Evolutionary conservation across 495 filamentous ascomycete species (phyloP).

Genomic region (Podospora fimiseda): DNA sequence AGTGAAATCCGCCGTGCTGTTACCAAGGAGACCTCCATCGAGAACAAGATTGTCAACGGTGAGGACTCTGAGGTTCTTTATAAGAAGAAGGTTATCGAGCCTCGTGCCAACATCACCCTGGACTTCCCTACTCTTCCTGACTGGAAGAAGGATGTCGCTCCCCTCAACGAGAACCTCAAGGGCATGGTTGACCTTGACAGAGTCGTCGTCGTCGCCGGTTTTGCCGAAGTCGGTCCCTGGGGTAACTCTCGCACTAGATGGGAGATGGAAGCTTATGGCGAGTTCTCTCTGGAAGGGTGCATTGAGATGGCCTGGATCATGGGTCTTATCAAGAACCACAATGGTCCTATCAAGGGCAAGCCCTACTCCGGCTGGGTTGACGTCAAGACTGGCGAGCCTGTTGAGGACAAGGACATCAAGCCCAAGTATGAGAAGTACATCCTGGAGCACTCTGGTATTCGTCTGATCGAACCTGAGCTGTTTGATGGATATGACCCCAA

Average conservation of each 20-base stretch:
- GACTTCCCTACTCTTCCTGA: conserved; percentile 84
- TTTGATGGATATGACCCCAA: conserved; percentile 97
- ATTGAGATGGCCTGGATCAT: conserved; percentile 99
- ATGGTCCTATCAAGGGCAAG: conserved; percentile 95
- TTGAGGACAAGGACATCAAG: conserved; percentile 98
- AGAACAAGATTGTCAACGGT: conserved; percentile 96
- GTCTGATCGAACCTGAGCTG: conserved; percentile 93
- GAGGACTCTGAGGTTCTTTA: conserved; percentile 88
- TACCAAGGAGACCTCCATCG: conserved; percentile 89
- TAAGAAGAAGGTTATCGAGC: conserved; percentile 86
- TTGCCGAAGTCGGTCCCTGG: conserved; percentile 95
- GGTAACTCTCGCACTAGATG: conserved; percentile 95
- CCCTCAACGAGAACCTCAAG: conserved; percentile 77
- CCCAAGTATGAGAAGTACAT: conserved; percentile 93
- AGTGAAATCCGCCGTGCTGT: conserved; percentile 91
- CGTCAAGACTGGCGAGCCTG: conserved; percentile 83
- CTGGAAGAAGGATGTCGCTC: conserved; percentile 86
- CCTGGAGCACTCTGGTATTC: conserved; percentile 94
- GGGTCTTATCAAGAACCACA: conserved; percentile 98
- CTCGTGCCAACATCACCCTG: conserved; percentile 95
- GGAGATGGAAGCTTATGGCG: conserved; percentile 97
- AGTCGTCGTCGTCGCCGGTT: conserved; percentile 95
- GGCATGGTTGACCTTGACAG: conserved; percentile 98
- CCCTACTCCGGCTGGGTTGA: conserved; percentile 98
- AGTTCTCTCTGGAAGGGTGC: conserved; percentile 96